phyloP scores from a whole-genome alignment of 495 filamentous ascomycete genomes.

The Annulohypoxylon nitens region DNA sequence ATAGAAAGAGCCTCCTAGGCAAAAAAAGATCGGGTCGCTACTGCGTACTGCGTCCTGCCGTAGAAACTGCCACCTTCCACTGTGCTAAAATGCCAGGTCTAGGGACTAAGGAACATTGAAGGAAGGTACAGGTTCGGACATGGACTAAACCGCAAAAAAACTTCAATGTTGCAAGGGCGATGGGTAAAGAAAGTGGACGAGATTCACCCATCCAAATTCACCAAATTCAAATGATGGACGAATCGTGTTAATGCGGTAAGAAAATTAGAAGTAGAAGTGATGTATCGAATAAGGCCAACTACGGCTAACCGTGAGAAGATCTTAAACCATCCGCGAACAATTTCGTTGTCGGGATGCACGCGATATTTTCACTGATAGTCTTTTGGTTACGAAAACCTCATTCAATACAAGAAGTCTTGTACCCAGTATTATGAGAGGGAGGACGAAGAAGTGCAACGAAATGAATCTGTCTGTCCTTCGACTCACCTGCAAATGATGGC shows the following conservation, averaged over 20 bases:
- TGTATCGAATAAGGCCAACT: constrained; percentile 20
- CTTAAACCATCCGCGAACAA: constrained; percentile 10
- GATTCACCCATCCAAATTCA: constrained; percentile 5
- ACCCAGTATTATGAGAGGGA: constrained; percentile 26
- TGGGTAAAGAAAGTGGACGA: constrained; percentile 12
- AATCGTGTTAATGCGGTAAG: constrained; percentile 16
- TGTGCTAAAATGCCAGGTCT: not conserved
- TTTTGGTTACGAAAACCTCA: constrained; percentile 20
- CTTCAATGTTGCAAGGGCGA: constrained; percentile 28
- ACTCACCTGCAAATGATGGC: constrained; percentile 33
- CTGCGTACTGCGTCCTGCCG: not conserved
- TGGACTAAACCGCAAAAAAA: constrained; percentile 26
- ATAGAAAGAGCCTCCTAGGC: not conserved
- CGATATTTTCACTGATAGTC: constrained; percentile 10
- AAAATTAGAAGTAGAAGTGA: constrained; percentile 21
- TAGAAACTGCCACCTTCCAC: constrained; percentile 8
- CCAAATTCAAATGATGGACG: not conserved
- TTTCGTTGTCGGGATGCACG: constrained; percentile 25
- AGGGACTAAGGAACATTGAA: not conserved
- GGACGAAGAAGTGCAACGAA: constrained; percentile 9
- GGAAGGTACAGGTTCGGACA: not conserved
- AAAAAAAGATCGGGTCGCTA: not conserved
- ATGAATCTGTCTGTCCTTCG: constrained; percentile 30
- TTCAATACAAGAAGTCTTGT: constrained; percentile 12
- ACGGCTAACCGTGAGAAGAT: constrained; percentile 20